These are phyloP conservation scores for Metschnikowia shivogae DNA, from an alignment of 805 yeast genomes.

Conservation along the genomic window DNA sequence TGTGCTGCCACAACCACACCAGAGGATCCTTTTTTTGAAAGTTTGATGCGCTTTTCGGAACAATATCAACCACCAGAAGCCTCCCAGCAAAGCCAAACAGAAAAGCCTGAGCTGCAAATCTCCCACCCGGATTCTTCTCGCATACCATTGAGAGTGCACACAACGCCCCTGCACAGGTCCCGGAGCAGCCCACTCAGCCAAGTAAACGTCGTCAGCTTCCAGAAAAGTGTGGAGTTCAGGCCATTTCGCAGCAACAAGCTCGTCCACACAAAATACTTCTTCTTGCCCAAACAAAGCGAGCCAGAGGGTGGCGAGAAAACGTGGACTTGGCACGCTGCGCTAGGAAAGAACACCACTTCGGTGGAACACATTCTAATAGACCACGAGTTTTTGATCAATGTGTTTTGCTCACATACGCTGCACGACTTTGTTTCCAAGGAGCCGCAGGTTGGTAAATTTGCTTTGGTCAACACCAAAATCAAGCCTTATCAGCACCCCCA, in stretches of 20 bases:
- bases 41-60: constrained; percentile 1
- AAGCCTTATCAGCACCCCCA: not conserved
- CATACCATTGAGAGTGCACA: not conserved
- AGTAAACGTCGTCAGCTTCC: not conserved
- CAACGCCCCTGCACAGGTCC: not conserved
- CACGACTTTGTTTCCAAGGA: constrained; percentile 9
- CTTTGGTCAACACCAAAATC: not conserved
- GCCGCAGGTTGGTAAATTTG: constrained; percentile 1
- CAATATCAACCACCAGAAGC: not conserved
- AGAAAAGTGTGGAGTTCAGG: not conserved
- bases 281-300: not conserved
- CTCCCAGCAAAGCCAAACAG: not conserved
- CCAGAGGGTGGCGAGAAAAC: too few species aligned
- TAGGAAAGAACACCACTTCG: not conserved
- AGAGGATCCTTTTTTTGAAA: not conserved
- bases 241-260: constrained; percentile 2
- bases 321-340: too few species aligned
- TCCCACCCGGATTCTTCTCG: too few species aligned
- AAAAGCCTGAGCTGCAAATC: not conserved
- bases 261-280: constrained; percentile 1
- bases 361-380: constrained; percentile 11
- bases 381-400: constrained; percentile 11
- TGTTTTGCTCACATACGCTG: constrained; percentile 11
- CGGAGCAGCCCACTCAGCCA: not conserved
- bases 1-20: not conserved